These are phyloP conservation scores for Neocucurbitaria cava DNA, from an alignment of 2,329 filamentous ascomycete species.

Conservation along the genomic window DNA sequence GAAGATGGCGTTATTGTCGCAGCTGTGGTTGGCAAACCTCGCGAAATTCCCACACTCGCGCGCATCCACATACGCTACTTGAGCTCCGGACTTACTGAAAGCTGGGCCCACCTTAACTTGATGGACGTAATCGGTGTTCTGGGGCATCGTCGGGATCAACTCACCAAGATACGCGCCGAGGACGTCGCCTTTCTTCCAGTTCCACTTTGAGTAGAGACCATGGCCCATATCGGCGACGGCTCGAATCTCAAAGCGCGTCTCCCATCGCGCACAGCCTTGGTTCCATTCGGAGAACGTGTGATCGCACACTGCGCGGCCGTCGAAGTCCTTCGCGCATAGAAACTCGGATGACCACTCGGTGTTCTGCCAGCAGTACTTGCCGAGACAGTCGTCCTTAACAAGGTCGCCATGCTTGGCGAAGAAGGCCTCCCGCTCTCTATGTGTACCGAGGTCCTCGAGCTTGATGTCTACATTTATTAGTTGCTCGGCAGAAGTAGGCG, in stretches of 20 bases:
- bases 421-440: background rate
- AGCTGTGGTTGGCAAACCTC: constrained; percentile 18
- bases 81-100: background rate
- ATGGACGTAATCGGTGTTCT: constrained; percentile 11
- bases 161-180: constrained; percentile 11
- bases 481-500: background rate
- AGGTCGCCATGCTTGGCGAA: background rate
- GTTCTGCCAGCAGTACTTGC: constrained; percentile 11
- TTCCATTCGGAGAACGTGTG: constrained; percentile 14
- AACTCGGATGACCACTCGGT: background rate
- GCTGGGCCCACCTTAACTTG: constrained; percentile 8
- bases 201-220: constrained; percentile 2
- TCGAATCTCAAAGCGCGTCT: constrained; percentile 5
- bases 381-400: constrained; percentile 1
- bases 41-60: constrained; percentile 5
- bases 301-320: constrained; percentile 1
- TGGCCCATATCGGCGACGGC: background rate
- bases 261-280: constrained; percentile 1
- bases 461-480: constrained; percentile 1
- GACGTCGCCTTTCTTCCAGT: constrained; percentile 2
- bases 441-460: background rate
- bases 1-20: constrained; percentile 11
- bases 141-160: constrained; percentile 2
- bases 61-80: constrained; percentile 9
- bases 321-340: background rate